These are phyloP conservation scores for Talaromyces albobiverticillius DNA, from an alignment of 2,329 filamentous ascomycete species.

Conservation along the genomic window DNA sequence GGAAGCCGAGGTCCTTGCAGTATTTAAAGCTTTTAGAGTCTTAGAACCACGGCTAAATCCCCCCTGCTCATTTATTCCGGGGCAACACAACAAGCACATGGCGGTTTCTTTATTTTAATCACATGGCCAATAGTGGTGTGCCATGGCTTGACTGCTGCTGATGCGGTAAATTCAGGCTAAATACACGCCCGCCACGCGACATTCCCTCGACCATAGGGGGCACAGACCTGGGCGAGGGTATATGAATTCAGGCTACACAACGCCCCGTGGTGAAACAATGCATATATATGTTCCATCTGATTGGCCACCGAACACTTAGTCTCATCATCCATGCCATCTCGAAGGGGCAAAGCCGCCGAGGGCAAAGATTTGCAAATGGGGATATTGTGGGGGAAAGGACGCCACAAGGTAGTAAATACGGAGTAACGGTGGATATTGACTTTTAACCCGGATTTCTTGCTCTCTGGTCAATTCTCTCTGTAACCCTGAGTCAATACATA, in stretches of 20 bases:
- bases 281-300: too few species aligned
- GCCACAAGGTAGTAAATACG: too few species aligned
- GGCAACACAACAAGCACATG: neutral
- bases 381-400: too few species aligned
- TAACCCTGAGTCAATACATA: too few species aligned
- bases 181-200: neutral
- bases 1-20: neutral
- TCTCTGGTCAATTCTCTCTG: too few species aligned
- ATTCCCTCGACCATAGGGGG: neutral
- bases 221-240: neutral
- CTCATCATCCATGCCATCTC: too few species aligned
- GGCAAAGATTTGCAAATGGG: too few species aligned
- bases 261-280: neutral
- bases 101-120: neutral
- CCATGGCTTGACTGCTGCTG: neutral
- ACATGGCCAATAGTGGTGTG: neutral
- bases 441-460: too few species aligned
- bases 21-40: neutral
- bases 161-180: constrained; percentile 4
- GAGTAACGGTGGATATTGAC: too few species aligned
- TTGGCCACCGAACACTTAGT: too few species aligned
- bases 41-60: neutral
- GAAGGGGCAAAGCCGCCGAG: too few species aligned
- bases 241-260: neutral
- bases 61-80: neutral